Evolutionary conservation across 129 eudicot genomes (phyloP), one percentile per base, ranked within the genome.

Genomic region (Flaveria linearis): DNA sequence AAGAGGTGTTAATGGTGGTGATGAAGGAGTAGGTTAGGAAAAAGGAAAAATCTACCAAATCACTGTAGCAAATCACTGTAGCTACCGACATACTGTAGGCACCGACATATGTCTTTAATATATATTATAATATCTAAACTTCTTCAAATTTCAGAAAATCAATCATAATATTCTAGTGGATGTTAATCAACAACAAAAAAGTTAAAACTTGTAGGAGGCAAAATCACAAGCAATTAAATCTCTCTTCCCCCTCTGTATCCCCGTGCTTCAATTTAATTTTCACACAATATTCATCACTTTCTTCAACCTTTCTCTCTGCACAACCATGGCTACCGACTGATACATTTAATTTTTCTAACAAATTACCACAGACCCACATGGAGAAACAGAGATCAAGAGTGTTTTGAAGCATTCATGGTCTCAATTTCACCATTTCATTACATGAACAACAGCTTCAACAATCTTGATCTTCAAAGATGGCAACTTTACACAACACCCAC

Each of bases 401-500:
- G 83, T 65, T 55, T 73, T 41, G 81, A 82, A 36, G 41, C 41
- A 36, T 36, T 36, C 41, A 36, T 85, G 86, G 76, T 85, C 86
- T 82, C 84, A 74, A 33, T 56, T 58, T 26, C 58, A 20, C 63
- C n/a, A 70, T 65, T n/a, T 56, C 82, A 26, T 79, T 76, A 67
- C 85, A 80, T 82, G 86, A 85, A 36, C 41, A 36, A 82, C 71
- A 70, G 39, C 74, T 64, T 81, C 71, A 61, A 20, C 36, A 36
- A 36, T 73, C 76, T 60, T 75, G 20, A 28, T 57, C 65, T 62
- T 67, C 82, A 76, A 76, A 83, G 56, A 89, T 89, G 96, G 50
- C 86, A 85, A 36, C 85, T 85, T 73, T 81, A 33, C 82, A 62
- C 55, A 65, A 47, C 30, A 28, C 89, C 74, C 85, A 75, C 73